Evolutionary conservation across 441 rosid genomes (phyloP).

Genomic region (Brassica hybrid): DNA sequence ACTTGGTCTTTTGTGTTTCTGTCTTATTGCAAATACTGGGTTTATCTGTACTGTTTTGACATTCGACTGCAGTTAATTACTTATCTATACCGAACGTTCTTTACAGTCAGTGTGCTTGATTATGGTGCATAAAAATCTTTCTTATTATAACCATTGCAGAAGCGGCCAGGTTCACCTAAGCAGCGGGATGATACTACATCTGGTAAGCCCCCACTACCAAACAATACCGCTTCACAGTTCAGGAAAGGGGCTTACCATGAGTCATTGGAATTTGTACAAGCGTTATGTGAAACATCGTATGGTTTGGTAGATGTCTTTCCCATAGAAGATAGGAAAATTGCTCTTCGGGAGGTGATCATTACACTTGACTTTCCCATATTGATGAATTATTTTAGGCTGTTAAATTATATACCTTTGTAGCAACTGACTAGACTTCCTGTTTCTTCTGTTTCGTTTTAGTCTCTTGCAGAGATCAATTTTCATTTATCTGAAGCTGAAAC

Average conservation of each 20-base stretch:
- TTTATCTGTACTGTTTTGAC: conserved; percentile 8
- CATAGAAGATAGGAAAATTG: conserved; percentile 92
- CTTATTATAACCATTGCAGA: conserved; percentile 53
- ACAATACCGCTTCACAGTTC: conserved; percentile 69
- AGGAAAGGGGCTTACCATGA: conserved; percentile 93
- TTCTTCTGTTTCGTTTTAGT: conserved; percentile 58
- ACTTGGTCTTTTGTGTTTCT: conserved; percentile 24
- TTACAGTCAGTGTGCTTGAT: conserved; percentile 24
- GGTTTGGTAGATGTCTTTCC: conserved; percentile 97
- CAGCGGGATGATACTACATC: conserved; percentile 73
- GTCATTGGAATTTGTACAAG: conserved; percentile 92
- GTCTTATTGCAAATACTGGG: not conserved
- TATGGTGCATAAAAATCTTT: conserved; percentile 27
- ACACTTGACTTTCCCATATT: conserved; percentile 27
- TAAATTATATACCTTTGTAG: conserved; percentile 12
- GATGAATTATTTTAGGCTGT: conserved; percentile 25
- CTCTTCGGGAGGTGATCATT: conserved; percentile 81
- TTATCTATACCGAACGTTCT: not conserved
- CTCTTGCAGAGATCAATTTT: conserved; percentile 88
- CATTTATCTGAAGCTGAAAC: conserved; percentile 81
- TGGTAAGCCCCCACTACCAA: conserved; percentile 84
- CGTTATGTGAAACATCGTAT: conserved; percentile 92
- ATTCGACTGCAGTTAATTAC: conserved; percentile 2
- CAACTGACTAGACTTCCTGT: conserved; percentile 41
- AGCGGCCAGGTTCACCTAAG: conserved; percentile 86